Evolutionary conservation across 1,284 basidiomycete genomes (phyloP).

Genomic region (Ceratobasidium sp.): DNA sequence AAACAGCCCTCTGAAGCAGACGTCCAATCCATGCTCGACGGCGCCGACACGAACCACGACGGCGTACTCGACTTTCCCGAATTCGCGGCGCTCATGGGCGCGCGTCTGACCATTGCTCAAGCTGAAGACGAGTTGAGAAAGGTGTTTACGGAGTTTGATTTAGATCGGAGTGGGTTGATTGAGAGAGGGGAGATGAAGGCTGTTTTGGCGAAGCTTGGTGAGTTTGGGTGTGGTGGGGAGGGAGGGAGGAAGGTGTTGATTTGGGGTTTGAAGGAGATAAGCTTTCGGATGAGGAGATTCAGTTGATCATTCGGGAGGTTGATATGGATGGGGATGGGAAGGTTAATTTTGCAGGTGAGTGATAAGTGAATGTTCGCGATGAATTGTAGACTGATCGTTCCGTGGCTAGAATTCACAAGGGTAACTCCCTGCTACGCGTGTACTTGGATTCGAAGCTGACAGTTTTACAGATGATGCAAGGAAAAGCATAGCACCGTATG

Average conservation of each 20-base stretch:
- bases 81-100: slow-evolving; percentile 69
- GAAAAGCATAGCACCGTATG: background rate
- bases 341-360: slow-evolving; percentile 54
- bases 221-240: background rate
- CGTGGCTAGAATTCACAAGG: slow-evolving; percentile 21
- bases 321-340: slow-evolving; percentile 70
- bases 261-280: slow-evolving; percentile 63
- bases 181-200: slow-evolving; percentile 60
- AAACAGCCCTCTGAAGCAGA: slow-evolving; percentile 74
- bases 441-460: background rate
- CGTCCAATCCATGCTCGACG: slow-evolving; percentile 72
- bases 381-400: background rate
- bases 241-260: too few species aligned
- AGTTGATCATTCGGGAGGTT: slow-evolving; percentile 74
- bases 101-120: slow-evolving; percentile 32
- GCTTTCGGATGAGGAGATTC: slow-evolving; percentile 70
- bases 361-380: background rate
- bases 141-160: slow-evolving; percentile 75
- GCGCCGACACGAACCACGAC: slow-evolving; percentile 71
- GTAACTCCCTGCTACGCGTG: background rate
- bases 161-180: slow-evolving; percentile 72
- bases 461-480: slow-evolving; percentile 24
- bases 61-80: slow-evolving; percentile 73
- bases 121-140: slow-evolving; percentile 73
- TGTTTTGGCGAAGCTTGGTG: slow-evolving; percentile 57